Percentiles rank a stretch among this genome's conserved stretches.
These are phyloP conservation scores for Canavalia ensiformis DNA, from an alignment of 306 rosid genomes.

Conservation along the genomic window DNA sequence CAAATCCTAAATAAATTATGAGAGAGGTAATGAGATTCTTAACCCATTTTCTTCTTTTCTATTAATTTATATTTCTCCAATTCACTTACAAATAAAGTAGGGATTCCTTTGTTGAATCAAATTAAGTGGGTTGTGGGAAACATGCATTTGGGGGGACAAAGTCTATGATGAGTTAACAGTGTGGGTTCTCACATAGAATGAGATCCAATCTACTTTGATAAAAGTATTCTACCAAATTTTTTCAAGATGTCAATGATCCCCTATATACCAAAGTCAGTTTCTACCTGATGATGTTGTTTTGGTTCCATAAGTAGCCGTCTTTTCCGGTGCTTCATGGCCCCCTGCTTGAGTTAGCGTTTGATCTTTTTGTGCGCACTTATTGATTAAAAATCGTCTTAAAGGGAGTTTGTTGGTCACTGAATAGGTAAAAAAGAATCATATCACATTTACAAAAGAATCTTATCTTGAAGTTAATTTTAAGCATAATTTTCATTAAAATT, in stretches of 20 bases:
- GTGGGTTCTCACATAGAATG: too few species aligned
- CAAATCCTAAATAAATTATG: slow-evolving; percentile 14
- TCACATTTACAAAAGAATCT: not conserved
- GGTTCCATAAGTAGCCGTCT: not conserved
- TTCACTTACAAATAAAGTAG: not conserved
- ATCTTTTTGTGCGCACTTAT: not conserved
- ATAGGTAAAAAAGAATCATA: not conserved
- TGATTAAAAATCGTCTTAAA: not conserved
- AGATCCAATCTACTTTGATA: not conserved
- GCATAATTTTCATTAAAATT: too few species aligned
- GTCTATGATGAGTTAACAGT: too few species aligned
- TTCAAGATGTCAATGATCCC: not conserved
- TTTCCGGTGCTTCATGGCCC: not conserved
- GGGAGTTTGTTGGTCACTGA: not conserved
- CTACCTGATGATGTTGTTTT: slow-evolving; percentile 14
- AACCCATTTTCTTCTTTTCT: not conserved
- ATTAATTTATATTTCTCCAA: not conserved
- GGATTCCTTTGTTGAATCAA: too few species aligned
- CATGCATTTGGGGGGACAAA: too few species aligned
- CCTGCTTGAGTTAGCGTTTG: not conserved
- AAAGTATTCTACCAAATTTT: not conserved
- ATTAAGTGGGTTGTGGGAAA: too few species aligned
- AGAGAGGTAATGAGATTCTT: not conserved
- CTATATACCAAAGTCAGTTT: not conserved
- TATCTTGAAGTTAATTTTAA: not conserved